A percentile compares a stretch with the other conserved stretches of the same genome.
Conservation (phyloP, 352 stramenopile genomes). For the Thraustochytrium striatum region DNA sequence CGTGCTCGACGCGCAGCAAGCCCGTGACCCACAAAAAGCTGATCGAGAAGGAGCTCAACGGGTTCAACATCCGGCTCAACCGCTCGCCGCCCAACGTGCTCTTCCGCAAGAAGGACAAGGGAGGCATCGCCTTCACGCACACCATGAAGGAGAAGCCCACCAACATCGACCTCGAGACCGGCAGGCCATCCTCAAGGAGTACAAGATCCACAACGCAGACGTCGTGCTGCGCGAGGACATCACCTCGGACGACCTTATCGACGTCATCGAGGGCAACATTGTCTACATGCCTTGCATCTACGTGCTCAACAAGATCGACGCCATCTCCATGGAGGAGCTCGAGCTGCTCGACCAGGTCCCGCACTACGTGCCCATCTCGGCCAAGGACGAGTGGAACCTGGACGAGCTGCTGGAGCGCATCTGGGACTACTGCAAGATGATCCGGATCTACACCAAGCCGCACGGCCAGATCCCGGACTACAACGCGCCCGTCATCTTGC, state of each 20-base stretch:
- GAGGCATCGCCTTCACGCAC: slow-evolving; percentile 86
- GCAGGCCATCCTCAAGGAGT: slow-evolving; percentile 92
- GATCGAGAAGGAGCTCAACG: slow-evolving; percentile 96
- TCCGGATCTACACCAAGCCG: slow-evolving; percentile 97
- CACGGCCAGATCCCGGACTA: slow-evolving; percentile 84
- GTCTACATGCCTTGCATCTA: slow-evolving; percentile 97
- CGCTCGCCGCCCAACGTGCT: slow-evolving; percentile 93
- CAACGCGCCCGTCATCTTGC: slow-evolving; percentile 93
- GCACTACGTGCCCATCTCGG: slow-evolving; percentile 95
- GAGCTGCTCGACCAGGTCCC: slow-evolving; percentile 96
- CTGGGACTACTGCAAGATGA: slow-evolving; percentile 97
- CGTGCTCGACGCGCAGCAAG: slow-evolving; percentile 93
- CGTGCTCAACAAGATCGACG: slow-evolving; percentile 99
- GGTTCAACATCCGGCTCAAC: slow-evolving; percentile 97
- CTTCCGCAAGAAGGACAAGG: slow-evolving; percentile 90
- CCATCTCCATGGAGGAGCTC: slow-evolving; percentile 96
- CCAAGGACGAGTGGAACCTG: slow-evolving; percentile 95
- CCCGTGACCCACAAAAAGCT: slow-evolving; percentile 96
- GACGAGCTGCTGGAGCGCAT: slow-evolving; percentile 92
- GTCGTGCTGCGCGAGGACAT: slow-evolving; percentile 90
- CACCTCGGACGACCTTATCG: slow-evolving; percentile 96
- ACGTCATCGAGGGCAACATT: slow-evolving; percentile 96
- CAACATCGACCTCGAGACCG: slow-evolving; percentile 88
- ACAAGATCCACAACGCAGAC: slow-evolving; percentile 96
- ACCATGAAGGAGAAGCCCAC: slow-evolving; percentile 56